These are phyloP conservation scores for Lepiota venenata DNA, from an alignment of 768 basidiomycete genomes.

Conservation along the genomic window DNA sequence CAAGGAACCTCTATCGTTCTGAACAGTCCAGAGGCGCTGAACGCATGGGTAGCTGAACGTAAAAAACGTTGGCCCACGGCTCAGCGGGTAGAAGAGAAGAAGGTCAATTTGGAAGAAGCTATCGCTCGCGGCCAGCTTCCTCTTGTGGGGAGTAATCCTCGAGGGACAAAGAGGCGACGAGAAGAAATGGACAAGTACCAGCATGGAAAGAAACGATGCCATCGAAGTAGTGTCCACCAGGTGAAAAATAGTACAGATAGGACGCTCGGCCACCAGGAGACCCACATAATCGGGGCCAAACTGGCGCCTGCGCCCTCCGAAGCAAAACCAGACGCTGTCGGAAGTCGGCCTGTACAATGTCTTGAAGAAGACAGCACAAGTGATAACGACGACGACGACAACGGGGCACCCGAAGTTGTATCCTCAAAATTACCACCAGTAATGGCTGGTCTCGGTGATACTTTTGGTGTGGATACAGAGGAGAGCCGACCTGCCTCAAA, in stretches of 20 bases:
- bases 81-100: conserved; percentile 73
- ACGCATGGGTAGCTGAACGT: conserved; percentile 86
- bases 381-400: conserved; percentile 29
- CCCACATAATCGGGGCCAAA: too few relatives aligned
- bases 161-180: conserved; percentile 39
- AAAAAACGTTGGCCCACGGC: conserved; percentile 82
- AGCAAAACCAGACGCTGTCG: background rate
- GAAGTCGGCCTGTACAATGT: background rate
- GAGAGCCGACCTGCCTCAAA: background rate
- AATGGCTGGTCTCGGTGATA: background rate
- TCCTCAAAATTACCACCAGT: conserved; percentile 44
- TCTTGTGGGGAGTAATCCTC: conserved; percentile 38
- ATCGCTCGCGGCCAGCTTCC: conserved; percentile 73
- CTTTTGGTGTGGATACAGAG: background rate
- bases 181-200: conserved; percentile 22
- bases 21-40: conserved; percentile 78
- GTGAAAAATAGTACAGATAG: background rate
- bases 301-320: background rate
- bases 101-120: conserved; percentile 74
- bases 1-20: conserved; percentile 77
- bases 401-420: conserved; percentile 51
- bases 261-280: too few relatives aligned
- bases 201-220: background rate
- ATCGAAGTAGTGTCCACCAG: background rate
- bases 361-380: conserved; percentile 22